A percentile compares a stretch with the other conserved stretches of the same genome.
Conservation (phyloP, 2,329 filamentous ascomycete genomes). For the Knufia petricola region DNA sequence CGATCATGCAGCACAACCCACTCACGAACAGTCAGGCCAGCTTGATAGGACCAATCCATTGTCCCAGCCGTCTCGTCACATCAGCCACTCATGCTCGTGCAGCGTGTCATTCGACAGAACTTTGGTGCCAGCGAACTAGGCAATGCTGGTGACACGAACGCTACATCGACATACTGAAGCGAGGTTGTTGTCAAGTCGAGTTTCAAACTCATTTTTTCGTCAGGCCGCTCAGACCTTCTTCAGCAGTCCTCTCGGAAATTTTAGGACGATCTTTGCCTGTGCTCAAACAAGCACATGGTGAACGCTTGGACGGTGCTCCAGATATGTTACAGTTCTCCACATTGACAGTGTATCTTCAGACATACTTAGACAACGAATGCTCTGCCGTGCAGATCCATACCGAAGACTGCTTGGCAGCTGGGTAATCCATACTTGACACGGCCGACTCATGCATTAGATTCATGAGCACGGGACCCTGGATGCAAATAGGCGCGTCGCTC, state of each 20-base stretch:
- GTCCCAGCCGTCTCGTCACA: neutral
- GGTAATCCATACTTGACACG: neutral
- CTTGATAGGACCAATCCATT: neutral
- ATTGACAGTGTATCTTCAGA: no score
- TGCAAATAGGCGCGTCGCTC: no score
- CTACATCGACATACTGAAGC: slow-evolving; percentile 3
- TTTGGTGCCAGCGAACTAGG: neutral
- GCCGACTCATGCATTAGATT: neutral
- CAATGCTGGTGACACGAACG: neutral
- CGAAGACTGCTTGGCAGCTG: neutral
- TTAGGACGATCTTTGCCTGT: no score
- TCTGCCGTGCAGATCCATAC: neutral
- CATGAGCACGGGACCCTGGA: neutral
- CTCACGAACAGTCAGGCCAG: no score
- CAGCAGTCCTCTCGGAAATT: no score
- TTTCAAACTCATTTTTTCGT: neutral
- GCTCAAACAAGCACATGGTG: no score
- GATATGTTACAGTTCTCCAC: no score
- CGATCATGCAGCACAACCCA: slow-evolving; percentile 3
- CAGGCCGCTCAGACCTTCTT: neutral
- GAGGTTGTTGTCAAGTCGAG: slow-evolving; percentile 6
- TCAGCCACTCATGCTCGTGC: neutral
- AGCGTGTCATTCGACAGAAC: neutral
- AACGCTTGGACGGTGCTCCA: no score
- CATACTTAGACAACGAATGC: neutral